These are phyloP conservation scores for Pachyrhizus erosus DNA, from an alignment of 306 rosid genomes.

Conservation along the genomic window DNA sequence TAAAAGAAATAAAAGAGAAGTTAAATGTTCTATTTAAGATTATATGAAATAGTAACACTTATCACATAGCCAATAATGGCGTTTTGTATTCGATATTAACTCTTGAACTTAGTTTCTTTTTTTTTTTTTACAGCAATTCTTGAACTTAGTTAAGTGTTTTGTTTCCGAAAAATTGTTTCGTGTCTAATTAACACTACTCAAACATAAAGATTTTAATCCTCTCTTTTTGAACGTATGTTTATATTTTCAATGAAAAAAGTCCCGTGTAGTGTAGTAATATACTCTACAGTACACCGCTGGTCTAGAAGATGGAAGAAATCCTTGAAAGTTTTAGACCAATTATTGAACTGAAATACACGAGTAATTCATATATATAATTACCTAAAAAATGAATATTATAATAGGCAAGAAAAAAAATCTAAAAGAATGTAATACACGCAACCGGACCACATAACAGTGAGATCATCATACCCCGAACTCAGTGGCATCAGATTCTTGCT, in stretches of 20 bases:
- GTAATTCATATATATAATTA: neutral
- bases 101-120: neutral
- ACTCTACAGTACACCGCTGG: neutral
- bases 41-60: no score
- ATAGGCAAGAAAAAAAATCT: neutral
- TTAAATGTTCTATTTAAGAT: no score
- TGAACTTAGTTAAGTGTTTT: neutral
- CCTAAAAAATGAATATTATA: no score
- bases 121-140: no score
- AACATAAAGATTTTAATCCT: neutral
- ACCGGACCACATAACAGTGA: slow-evolving; percentile 41
- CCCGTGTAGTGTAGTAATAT: neutral
- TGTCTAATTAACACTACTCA: neutral
- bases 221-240: neutral
- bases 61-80: neutral
- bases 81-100: neutral
- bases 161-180: no score
- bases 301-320: neutral
- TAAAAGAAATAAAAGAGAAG: neutral
- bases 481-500: slow-evolving; percentile 46
- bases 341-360: neutral
- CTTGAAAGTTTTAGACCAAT: neutral
- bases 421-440: slow-evolving; percentile 50
- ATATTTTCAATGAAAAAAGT: neutral
- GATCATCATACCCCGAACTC: slow-evolving; percentile 44